These are phyloP conservation scores for Colletotrichum higginsianum DNA, from an alignment of 2,329 filamentous ascomycete species.

Conservation along the genomic window DNA sequence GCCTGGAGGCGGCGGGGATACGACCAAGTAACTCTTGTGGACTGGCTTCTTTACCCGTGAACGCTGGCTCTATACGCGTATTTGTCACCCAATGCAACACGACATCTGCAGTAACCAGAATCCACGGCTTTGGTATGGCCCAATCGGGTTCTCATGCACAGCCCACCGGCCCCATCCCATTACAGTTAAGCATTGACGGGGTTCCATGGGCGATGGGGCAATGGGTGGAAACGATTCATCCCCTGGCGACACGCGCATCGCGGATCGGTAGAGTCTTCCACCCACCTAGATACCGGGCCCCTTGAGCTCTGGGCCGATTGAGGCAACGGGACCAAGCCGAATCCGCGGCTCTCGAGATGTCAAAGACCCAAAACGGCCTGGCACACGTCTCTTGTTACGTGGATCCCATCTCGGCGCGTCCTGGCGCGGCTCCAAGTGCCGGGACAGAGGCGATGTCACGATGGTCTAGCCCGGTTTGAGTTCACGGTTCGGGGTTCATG, in stretches of 20 bases:
- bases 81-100: constrained; percentile 24
- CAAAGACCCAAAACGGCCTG: background rate
- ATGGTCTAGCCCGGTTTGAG: constrained; percentile 1
- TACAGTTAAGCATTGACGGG: constrained; percentile 16
- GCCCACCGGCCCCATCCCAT: background rate
- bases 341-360: constrained; percentile 1
- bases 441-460: background rate
- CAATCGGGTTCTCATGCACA: background rate
- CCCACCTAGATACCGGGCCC: background rate
- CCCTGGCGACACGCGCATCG: constrained; percentile 4
- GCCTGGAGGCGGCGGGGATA: background rate
- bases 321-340: constrained; percentile 5
- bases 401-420: background rate
- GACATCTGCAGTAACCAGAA: background rate
- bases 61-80: constrained; percentile 30
- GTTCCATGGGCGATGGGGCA: too few relatives aligned
- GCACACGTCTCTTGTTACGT: background rate
- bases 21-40: background rate
- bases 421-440: constrained; percentile 10
- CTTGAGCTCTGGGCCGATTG: background rate
- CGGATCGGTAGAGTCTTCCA: background rate
- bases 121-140: background rate
- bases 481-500: constrained; percentile 12
- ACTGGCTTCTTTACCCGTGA: background rate
- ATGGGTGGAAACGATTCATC: background rate